A percentile compares a stretch with the other conserved stretches of the same genome.
Conservation (phyloP, 805 yeast genomes). For the Candida ascalaphidarum region DNA sequence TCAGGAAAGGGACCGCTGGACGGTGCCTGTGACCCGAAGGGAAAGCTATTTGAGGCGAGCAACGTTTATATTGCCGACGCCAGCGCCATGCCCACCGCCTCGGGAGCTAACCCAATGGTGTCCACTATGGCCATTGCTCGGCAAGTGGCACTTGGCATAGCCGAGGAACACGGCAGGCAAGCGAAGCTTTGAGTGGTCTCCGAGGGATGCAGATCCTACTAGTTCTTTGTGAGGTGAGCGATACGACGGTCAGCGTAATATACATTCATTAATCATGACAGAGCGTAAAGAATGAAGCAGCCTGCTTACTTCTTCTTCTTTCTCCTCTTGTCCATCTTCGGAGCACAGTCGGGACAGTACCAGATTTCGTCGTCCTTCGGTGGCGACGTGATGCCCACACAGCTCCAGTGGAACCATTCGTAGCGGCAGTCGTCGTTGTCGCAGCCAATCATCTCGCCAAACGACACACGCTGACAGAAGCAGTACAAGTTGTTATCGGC, state of each 20-base stretch:
- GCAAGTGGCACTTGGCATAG: constrained; percentile 30
- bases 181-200: constrained; percentile 2
- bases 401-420: constrained; percentile 95
- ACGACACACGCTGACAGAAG: constrained; percentile 88
- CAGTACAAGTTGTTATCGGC: constrained; percentile 52
- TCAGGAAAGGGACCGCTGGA: constrained; percentile 35
- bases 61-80: constrained; percentile 44
- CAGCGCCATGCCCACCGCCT: constrained; percentile 42
- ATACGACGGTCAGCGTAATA: too few relatives aligned
- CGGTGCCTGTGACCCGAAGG: constrained; percentile 37
- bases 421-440: constrained; percentile 81
- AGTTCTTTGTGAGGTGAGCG: not conserved
- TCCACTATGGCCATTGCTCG: constrained; percentile 39
- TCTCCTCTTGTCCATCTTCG: constrained; percentile 36
- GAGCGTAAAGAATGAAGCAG: too few relatives aligned
- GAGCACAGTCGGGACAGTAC: constrained; percentile 84
- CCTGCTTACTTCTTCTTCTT: constrained; percentile 33
- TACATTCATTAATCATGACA: too few relatives aligned
- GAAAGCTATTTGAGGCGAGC: constrained; percentile 40
- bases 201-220: not conserved
- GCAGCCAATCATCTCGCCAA: constrained; percentile 96
- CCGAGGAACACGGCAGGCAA: constrained; percentile 13
- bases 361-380: constrained; percentile 77
- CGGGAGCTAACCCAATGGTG: constrained; percentile 50
- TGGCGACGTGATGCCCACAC: constrained; percentile 83